phyloP scores from a whole-genome alignment of 2,329 filamentous ascomycete species.

The Lasiodiplodia sp. region DNA sequence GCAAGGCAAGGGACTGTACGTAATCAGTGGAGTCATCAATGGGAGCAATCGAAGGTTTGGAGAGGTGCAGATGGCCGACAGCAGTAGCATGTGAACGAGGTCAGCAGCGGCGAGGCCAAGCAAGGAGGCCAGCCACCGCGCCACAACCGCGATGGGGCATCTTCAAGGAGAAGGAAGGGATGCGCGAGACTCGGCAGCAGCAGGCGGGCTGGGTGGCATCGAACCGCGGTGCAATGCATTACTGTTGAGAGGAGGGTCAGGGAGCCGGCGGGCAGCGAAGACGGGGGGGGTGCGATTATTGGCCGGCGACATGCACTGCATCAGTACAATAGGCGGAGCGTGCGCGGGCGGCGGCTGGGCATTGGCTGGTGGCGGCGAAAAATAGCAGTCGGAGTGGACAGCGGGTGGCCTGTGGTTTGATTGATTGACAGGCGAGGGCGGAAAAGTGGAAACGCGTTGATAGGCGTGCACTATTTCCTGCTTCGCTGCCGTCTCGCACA shows the following conservation, averaged over 20 bases:
- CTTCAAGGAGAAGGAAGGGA: not conserved
- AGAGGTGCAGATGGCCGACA: not conserved
- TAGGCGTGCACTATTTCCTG: constrained; percentile 8
- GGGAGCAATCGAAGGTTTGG: not conserved
- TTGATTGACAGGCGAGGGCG: constrained; percentile 12
- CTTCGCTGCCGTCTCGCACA: not conserved
- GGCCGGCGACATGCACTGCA: not conserved
- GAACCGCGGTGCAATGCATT: not conserved
- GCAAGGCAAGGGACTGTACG: constrained; percentile 26
- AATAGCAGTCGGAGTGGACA: constrained; percentile 6
- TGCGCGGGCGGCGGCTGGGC: not conserved
- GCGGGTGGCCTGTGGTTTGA: constrained; percentile 15
- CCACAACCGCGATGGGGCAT: not conserved
- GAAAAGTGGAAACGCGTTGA: constrained; percentile 8
- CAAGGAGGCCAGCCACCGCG: constrained; percentile 9
- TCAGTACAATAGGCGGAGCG: not conserved
- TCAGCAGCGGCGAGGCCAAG: constrained; percentile 3
- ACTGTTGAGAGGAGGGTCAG: not conserved
- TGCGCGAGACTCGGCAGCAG: not conserved
- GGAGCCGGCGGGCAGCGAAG: not conserved
- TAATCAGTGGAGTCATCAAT: constrained; percentile 25
- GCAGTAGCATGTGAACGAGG: constrained; percentile 18
- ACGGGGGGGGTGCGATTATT: not conserved
- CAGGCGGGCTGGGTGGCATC: not conserved
- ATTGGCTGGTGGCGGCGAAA: constrained; percentile 19